phyloP scores from a whole-genome alignment of 768 basidiomycete genomes.

The Mycena metata region DNA sequence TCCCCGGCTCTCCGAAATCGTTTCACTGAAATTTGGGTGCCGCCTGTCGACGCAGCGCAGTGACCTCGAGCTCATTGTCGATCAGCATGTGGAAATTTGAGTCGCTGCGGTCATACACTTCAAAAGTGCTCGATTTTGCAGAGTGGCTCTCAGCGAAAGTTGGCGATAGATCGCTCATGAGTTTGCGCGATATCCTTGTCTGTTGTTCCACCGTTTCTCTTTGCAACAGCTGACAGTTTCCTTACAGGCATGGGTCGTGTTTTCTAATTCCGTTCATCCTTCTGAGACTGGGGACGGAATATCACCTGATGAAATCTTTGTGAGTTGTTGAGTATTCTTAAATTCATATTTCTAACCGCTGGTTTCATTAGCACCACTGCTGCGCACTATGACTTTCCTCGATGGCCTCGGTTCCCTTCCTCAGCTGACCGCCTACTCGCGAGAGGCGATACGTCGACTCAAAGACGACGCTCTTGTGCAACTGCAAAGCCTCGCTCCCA shows the following conservation, averaged over 20 bases:
- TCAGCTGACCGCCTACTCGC: conserved; percentile 75
- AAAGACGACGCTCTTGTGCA: conserved; percentile 68
- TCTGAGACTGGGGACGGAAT: conserved; percentile 49
- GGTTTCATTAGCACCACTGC: conserved; percentile 84
- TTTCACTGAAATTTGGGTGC: conserved; percentile 99
- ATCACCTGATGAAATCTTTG: conserved; percentile 71
- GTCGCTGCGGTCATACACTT: conserved; percentile 67
- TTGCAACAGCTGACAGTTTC: conserved; percentile 6
- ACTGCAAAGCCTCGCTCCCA: conserved; percentile 70
- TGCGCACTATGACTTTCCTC: conserved; percentile 90
- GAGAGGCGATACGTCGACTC: conserved; percentile 69
- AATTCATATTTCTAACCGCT: conserved; percentile 24
- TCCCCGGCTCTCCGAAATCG: conserved; percentile 97
- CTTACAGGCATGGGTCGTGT: conserved; percentile 90
- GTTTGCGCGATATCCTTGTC: conserved; percentile 91
- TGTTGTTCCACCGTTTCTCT: conserved; percentile 37
- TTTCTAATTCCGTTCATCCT: conserved; percentile 75
- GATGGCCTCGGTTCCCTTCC: conserved; percentile 90
- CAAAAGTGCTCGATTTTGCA: conserved; percentile 78
- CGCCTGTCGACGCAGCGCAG: conserved; percentile 77
- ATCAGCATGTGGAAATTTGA: conserved; percentile 75
- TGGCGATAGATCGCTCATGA: conserved; percentile 75
- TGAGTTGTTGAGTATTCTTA: conserved; percentile 51
- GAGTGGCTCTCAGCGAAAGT: conserved; percentile 80
- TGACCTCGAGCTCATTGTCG: conserved; percentile 86